Conservation (phyloP, 495 filamentous ascomycete species). For the Neurospora hispaniola region DNA sequence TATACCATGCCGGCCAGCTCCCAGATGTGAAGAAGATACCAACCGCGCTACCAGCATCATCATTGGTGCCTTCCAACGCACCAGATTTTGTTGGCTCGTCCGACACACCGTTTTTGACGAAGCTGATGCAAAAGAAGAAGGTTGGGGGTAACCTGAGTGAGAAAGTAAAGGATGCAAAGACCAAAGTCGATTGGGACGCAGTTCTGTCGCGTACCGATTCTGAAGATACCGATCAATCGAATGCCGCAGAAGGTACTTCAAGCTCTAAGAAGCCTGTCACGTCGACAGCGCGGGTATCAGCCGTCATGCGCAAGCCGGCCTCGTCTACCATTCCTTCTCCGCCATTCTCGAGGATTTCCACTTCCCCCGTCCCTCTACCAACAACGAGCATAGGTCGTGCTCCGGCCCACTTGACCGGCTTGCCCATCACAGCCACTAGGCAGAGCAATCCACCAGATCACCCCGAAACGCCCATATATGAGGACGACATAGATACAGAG, state of each 20-base stretch:
- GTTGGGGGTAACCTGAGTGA: conserved; percentile 52
- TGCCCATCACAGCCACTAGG: not conserved
- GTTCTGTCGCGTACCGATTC: conserved; percentile 40
- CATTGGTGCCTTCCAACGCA: not conserved
- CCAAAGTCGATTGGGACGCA: conserved; percentile 40
- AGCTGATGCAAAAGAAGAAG: conserved; percentile 54
- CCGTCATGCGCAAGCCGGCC: conserved; percentile 45
- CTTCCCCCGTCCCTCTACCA: conserved; percentile 34
- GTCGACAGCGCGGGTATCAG: conserved; percentile 24
- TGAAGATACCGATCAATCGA: conserved; percentile 30
- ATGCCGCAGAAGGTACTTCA: conserved; percentile 9
- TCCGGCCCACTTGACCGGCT: conserved; percentile 7
- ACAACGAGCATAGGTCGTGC: conserved; percentile 44
- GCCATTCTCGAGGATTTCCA: conserved; percentile 2
- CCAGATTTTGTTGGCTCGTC: conserved; percentile 47
- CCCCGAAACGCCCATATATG: conserved; percentile 32
- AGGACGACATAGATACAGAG: conserved; percentile 47
- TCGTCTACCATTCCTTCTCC: conserved; percentile 47
- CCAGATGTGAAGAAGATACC: conserved; percentile 34
- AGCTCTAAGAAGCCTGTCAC: conserved; percentile 13
- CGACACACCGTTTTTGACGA: conserved; percentile 66
- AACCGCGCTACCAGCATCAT: conserved; percentile 3
- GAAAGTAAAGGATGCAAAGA: conserved; percentile 48
- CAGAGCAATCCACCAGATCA: conserved; percentile 14
- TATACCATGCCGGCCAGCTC: conserved; percentile 36